Evolutionary conservation across 2,329 filamentous ascomycete genomes (phyloP).

Genomic region (Diplodia mutila): DNA sequence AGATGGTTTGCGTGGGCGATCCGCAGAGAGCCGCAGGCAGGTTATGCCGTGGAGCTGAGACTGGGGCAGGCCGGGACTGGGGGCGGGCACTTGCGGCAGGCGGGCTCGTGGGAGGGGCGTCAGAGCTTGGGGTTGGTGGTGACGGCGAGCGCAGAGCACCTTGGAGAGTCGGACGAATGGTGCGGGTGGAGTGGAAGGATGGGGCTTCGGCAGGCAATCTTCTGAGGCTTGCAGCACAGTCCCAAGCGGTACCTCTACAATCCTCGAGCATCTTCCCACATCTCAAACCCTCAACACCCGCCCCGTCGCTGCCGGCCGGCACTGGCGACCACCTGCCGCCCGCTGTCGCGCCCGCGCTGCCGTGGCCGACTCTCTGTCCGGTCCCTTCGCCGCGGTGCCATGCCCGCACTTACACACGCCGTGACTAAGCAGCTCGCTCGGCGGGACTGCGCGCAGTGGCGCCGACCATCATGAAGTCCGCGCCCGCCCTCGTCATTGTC

Average conservation of each 20-base stretch:
- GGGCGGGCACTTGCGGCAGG: constrained; percentile 1
- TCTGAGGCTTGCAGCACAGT: constrained; percentile 9
- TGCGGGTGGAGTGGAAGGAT: constrained; percentile 21
- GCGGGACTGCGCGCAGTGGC: constrained; percentile 7
- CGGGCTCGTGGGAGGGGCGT: neutral
- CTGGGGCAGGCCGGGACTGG: neutral
- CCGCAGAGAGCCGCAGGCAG: constrained; percentile 17
- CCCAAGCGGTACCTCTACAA: neutral
- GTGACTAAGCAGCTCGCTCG: constrained; percentile 23
- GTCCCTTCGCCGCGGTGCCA: constrained; percentile 2
- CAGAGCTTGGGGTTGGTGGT: constrained; percentile 2
- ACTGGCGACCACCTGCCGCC: neutral
- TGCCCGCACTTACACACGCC: neutral
- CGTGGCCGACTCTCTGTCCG: neutral
- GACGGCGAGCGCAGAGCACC: neutral
- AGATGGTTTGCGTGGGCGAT: constrained; percentile 16
- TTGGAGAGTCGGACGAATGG: constrained; percentile 5
- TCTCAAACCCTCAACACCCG: neutral
- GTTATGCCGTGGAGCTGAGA: constrained; percentile 7
- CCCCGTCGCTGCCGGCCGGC: neutral
- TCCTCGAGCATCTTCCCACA: neutral
- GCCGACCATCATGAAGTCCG: constrained; percentile 19
- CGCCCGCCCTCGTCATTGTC: constrained; percentile 19
- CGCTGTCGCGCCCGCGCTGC: neutral
- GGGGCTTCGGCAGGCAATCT: constrained; percentile 21